Evolutionary conservation across 805 yeast genomes (phyloP).

Genomic region (Wickerhamomyces xylosicus): DNA sequence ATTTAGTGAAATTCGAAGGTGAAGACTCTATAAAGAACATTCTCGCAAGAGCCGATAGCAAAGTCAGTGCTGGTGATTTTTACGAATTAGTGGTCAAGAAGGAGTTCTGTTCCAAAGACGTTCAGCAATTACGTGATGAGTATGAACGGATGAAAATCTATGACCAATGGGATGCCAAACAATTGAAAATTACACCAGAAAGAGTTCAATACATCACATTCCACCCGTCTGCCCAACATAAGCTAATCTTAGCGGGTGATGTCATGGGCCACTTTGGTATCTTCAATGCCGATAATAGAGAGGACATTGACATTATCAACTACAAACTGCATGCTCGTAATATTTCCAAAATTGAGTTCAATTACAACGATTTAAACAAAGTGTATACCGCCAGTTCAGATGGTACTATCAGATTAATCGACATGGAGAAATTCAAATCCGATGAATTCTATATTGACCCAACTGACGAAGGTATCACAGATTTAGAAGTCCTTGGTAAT

Average conservation of each 20-base stretch:
- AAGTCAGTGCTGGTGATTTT: conserved; percentile 59
- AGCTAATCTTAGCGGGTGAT: conserved; percentile 78
- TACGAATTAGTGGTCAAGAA: conserved; percentile 39
- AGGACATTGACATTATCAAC: conserved; percentile 42
- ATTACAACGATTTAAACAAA: conserved; percentile 37
- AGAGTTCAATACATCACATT: conserved; percentile 66
- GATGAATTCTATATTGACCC: conserved; percentile 52
- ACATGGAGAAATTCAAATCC: conserved; percentile 49
- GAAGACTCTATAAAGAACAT: conserved; percentile 20
- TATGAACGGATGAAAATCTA: conserved; percentile 41
- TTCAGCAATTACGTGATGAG: conserved; percentile 40
- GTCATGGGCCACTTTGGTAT: conserved; percentile 79
- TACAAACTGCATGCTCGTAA: conserved; percentile 71
- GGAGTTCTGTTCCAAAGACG: conserved; percentile 26
- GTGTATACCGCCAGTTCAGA: conserved; percentile 75
- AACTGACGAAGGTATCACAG: conserved; percentile 61
- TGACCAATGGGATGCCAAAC: conserved; percentile 53
- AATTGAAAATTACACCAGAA: conserved; percentile 55
- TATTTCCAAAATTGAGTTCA: conserved; percentile 52
- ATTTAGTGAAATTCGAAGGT: conserved; percentile 35
- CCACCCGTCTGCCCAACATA: conserved; percentile 61
- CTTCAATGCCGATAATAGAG: conserved; percentile 56
- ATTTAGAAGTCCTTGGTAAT: conserved; percentile 52
- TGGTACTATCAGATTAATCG: conserved; percentile 71
- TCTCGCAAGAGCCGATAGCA: conserved; percentile 18